These are phyloP conservation scores for Cyberlindnera lachancei DNA, from an alignment of 805 yeast species.

Conservation along the genomic window DNA sequence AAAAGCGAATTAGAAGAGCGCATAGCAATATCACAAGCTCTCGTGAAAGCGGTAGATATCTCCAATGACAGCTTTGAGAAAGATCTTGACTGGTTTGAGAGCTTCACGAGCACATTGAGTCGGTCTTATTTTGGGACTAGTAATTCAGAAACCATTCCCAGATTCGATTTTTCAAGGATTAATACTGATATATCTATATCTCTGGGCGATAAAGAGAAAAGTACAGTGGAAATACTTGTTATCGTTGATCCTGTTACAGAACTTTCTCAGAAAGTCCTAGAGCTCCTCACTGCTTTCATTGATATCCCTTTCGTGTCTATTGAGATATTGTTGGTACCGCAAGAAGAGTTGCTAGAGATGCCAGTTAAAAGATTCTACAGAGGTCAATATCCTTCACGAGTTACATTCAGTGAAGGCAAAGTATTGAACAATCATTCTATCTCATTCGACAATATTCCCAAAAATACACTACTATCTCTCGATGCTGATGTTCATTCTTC, in stretches of 20 bases:
- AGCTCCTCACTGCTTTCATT: conserved; percentile 37
- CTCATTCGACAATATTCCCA: conserved; percentile 41
- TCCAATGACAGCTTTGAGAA: too few species aligned
- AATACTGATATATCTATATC: conserved; percentile 18
- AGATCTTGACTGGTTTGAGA: conserved; percentile 46
- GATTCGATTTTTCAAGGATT: conserved; percentile 37
- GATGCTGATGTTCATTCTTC: conserved; percentile 55
- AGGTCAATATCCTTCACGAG: conserved; percentile 32
- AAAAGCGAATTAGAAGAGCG: conserved; percentile 40
- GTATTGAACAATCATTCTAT: conserved; percentile 23
- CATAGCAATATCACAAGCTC: too few species aligned
- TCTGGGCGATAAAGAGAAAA: conserved; percentile 19
- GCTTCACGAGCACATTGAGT: conserved; percentile 35
- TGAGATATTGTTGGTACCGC: conserved; percentile 53
- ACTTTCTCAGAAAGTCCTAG: conserved; percentile 52
- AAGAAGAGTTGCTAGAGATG: conserved; percentile 30
- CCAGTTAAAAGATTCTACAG: conserved; percentile 55
- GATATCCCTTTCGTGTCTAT: conserved; percentile 44
- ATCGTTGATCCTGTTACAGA: conserved; percentile 71
- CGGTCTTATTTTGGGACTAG: conserved; percentile 33
- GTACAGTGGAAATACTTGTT: conserved; percentile 47
- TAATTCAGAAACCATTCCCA: conserved; percentile 28
- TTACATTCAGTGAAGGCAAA: conserved; percentile 24
- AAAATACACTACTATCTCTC: conserved; percentile 41
- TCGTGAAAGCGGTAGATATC: too few species aligned